These are phyloP conservation scores for Volvox africanus DNA, from an alignment of 139 green algal genomes.

Conservation along the genomic window DNA sequence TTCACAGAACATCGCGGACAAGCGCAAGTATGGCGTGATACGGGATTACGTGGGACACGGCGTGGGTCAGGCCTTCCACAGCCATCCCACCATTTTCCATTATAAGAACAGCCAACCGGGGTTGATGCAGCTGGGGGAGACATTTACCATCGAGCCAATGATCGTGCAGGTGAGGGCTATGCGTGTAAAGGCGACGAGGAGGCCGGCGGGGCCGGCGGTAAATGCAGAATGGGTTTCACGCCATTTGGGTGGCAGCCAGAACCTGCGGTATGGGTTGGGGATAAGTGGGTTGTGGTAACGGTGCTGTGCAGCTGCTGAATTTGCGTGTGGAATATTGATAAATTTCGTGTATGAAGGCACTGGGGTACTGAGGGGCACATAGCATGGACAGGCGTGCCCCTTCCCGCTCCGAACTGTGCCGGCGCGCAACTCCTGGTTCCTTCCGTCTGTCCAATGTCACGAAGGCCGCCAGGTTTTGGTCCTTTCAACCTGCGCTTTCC, in stretches of 20 bases:
- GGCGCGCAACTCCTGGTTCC: no score
- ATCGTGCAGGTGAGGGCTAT: conserved; percentile 69
- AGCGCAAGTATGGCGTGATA: conserved; percentile 80
- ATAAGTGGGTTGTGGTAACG: neutral
- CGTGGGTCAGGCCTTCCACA: conserved; percentile 91
- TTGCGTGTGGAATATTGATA: no score
- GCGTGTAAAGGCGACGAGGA: neutral
- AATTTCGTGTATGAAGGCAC: no score
- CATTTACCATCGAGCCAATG: conserved; percentile 99
- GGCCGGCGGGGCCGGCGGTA: neutral
- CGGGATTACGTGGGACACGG: conserved; percentile 95
- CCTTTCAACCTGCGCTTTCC: no score
- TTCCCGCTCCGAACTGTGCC: no score
- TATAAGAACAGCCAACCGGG: conserved; percentile 80
- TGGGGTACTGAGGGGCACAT: no score
- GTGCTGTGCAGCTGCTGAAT: no score
- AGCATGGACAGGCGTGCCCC: no score
- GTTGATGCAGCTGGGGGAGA: conserved; percentile 78
- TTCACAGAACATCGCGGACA: conserved; percentile 75
- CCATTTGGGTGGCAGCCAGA: neutral
- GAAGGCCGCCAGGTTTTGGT: no score
- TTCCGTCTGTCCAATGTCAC: no score
- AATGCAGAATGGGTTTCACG: neutral
- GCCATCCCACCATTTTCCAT: conserved; percentile 88
- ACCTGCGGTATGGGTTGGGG: neutral